These are phyloP conservation scores for Lathyrus sativus DNA, from an alignment of 306 rosid species.

Conservation along the genomic window DNA sequence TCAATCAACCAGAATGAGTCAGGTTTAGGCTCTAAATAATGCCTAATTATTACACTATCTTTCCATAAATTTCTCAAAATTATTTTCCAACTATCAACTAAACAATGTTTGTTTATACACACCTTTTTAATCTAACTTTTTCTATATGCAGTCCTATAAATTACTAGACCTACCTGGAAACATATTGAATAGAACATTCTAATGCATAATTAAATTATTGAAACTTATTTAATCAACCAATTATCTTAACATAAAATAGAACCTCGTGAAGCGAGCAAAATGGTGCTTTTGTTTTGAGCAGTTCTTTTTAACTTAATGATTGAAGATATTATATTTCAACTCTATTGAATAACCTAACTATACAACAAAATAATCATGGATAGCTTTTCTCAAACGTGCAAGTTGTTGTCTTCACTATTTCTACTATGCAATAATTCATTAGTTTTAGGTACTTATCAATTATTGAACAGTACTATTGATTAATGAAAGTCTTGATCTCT, in stretches of 20 bases:
- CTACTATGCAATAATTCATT: constrained; percentile 24
- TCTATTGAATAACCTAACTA: not conserved
- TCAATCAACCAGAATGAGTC: too few species aligned
- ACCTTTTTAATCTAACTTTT: constrained; percentile 24
- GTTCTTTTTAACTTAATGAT: constrained; percentile 46
- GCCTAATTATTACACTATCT: constrained; percentile 18
- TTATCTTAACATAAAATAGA: constrained; percentile 18
- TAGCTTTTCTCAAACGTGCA: not conserved
- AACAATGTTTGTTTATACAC: constrained; percentile 17
- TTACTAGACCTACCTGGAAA: not conserved
- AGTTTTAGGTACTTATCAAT: constrained; percentile 34
- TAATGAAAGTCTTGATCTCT: constrained; percentile 12
- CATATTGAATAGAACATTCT: constrained; percentile 43
- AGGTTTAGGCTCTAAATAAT: not conserved
- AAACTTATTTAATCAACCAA: constrained; percentile 10
- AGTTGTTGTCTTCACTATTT: constrained; percentile 27
- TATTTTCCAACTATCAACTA: constrained; percentile 8
- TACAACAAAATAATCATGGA: constrained; percentile 16
- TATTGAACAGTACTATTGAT: constrained; percentile 22
- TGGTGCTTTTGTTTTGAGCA: too few species aligned
- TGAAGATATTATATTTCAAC: constrained; percentile 43
- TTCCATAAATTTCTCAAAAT: not conserved
- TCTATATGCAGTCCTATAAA: constrained; percentile 1
- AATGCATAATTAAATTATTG: constrained; percentile 36
- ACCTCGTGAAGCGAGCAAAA: constrained; percentile 38